Conservation (phyloP, 495 filamentous ascomycete species). For the Aspergillus heteromorphus region DNA sequence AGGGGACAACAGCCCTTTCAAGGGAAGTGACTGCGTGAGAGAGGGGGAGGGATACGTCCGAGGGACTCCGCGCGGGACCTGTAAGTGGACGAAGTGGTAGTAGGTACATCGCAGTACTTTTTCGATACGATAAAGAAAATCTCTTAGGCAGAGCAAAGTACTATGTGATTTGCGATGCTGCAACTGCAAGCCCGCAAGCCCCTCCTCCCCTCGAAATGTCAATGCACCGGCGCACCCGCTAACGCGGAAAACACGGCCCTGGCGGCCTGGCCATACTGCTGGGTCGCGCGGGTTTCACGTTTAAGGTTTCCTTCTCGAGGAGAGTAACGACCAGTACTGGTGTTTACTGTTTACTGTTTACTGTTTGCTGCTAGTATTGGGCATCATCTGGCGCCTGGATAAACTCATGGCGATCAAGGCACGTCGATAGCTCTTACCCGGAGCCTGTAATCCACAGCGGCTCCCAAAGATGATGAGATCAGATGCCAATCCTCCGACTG, state of each 20-base stretch:
- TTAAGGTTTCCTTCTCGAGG: constrained; percentile 8
- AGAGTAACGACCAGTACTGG: background rate
- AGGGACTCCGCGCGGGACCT: too few species aligned
- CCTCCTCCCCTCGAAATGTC: constrained; percentile 12
- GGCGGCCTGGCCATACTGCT: constrained; percentile 27
- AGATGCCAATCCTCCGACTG: background rate
- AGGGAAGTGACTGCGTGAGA: background rate
- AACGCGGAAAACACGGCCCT: constrained; percentile 32
- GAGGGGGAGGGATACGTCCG: too few species aligned
- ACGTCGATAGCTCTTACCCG: background rate
- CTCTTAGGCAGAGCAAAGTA: background rate
- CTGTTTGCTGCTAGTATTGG: background rate
- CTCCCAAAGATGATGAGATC: background rate
- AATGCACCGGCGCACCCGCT: constrained; percentile 16
- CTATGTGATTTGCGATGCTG: too few species aligned
- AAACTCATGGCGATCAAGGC: background rate
- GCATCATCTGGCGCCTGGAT: background rate
- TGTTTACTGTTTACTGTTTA: background rate
- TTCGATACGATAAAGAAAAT: background rate
- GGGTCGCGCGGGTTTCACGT: constrained; percentile 28
- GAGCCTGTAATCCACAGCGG: background rate
- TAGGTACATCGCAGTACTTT: background rate
- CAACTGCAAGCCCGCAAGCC: background rate
- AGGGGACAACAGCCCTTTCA: background rate
- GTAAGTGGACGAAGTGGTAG: too few species aligned